Conservation (phyloP, 768 basidiomycete genomes). For the Imleria badia region DNA sequence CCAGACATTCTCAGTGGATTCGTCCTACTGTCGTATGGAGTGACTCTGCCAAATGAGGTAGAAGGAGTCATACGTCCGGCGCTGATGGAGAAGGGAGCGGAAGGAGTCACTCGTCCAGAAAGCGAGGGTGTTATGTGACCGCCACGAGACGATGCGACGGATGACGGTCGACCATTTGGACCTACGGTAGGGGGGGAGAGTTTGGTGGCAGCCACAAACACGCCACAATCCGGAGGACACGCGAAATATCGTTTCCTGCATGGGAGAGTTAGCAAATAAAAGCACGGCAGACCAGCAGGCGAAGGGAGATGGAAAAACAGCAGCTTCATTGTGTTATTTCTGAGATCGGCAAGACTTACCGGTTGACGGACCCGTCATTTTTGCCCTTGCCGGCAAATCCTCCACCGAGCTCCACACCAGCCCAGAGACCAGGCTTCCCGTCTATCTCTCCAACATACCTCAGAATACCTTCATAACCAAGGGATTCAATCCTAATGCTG, state of each 20-base stretch:
- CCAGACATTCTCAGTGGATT: slow-evolving; percentile 37
- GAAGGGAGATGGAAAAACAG: not conserved
- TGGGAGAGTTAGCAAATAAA: slow-evolving; percentile 8
- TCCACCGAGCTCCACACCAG: slow-evolving; percentile 85
- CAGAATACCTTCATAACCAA: slow-evolving; percentile 84
- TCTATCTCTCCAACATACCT: slow-evolving; percentile 83
- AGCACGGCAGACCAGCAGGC: not conserved
- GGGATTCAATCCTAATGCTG: slow-evolving; percentile 80
- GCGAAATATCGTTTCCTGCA: slow-evolving; percentile 78
- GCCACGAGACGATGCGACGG: slow-evolving; percentile 71
- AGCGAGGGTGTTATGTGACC: slow-evolving; percentile 45
- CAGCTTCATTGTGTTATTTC: not conserved
- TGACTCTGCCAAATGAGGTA: slow-evolving; percentile 44
- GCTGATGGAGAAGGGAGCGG: slow-evolving; percentile 34
- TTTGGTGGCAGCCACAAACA: slow-evolving; percentile 84
- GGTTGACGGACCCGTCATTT: slow-evolving; percentile 87
- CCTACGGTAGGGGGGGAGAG: slow-evolving; percentile 76
- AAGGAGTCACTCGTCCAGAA: slow-evolving; percentile 48
- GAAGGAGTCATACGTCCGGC: slow-evolving; percentile 61
- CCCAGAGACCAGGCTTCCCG: slow-evolving; percentile 89
- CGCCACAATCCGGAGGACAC: slow-evolving; percentile 84
- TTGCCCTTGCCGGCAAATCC: slow-evolving; percentile 92
- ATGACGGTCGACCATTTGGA: slow-evolving; percentile 61
- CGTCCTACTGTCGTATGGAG: slow-evolving; percentile 31
- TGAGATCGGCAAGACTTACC: slow-evolving; percentile 52